These are phyloP conservation scores for Ceratocystis harringtonii DNA, from an alignment of 2,329 filamentous ascomycete genomes.

Conservation along the genomic window DNA sequence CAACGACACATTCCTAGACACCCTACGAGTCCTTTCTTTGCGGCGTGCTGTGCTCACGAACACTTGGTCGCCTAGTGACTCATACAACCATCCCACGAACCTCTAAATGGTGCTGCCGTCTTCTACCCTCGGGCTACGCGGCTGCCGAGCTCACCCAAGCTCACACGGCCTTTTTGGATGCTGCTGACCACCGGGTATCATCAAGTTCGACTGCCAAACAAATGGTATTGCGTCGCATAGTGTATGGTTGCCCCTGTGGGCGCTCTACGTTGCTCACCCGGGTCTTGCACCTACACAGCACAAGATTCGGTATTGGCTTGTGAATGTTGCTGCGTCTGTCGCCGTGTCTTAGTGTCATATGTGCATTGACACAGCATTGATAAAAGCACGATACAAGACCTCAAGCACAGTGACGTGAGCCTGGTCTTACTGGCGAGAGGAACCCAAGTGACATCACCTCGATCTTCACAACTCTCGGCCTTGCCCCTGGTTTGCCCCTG, in stretches of 20 bases:
- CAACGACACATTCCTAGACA: no score
- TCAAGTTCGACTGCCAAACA: background rate
- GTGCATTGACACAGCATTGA: background rate
- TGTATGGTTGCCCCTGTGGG: background rate
- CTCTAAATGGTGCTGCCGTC: background rate
- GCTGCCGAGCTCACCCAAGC: background rate
- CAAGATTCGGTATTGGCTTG: background rate
- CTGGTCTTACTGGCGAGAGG: background rate
- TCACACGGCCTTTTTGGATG: background rate
- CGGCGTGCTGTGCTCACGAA: background rate
- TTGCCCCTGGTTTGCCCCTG: background rate
- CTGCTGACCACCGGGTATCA: background rate
- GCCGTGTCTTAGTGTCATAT: background rate
- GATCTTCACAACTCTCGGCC: background rate
- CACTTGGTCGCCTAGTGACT: background rate
- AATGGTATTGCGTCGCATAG: background rate
- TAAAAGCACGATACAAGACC: background rate
- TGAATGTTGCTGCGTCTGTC: background rate
- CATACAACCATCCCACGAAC: background rate
- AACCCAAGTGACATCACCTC: background rate
- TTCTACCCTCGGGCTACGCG: background rate
- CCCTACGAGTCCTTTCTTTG: background rate
- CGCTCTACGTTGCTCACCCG: background rate
- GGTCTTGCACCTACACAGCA: background rate
- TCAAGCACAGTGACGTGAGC: background rate